Evolutionary conservation across 1,139 yeast genomes (phyloP), one percentile per base, ranked within the genome.

Genomic region (Maudiozyma humilis): DNA sequence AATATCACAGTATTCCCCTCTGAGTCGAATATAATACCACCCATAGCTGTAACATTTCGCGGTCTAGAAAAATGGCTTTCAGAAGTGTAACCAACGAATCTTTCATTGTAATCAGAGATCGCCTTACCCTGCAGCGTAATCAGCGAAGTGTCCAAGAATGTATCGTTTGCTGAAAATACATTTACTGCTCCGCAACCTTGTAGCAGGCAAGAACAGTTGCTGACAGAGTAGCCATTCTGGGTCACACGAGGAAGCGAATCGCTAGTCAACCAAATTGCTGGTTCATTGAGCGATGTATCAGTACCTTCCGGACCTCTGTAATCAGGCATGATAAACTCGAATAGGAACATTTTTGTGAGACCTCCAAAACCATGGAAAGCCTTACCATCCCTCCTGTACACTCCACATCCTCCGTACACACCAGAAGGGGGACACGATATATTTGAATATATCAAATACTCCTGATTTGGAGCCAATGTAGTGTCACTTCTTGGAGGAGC

Each of bases 161-260:
- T 25, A 10, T 25, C 20, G 50, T 77, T 77, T 15, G 83, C 73
- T 33, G 56, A 53, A 60, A 82, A 82, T 57, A 82, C 75, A 66
- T 82, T 88, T 62, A 79, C 78, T 65, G 81, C 89, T 64, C 91
- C 89, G 66, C 89, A 81, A 15, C 88, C 88, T 42, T 81, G 70
- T 35, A 71, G 66, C 88, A 89, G 82, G 61, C 88, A 79, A 25
- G 88, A 80, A 64, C 89, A 82, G 52, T 73, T 69, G 42, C 71
- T 63, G 51, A 72, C 72, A 40, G 76, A 71, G 46, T 77, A 75
- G 63, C 82, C 82, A 66, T 82, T 88, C 43, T 83, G 71, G 45
- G 89, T 82, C 1, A 32, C 20, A 72, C 91, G 77, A 63, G 89
- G 83, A 57, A 82, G 78, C 63, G 79, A 76, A 44, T 86, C 84